These are phyloP conservation scores for Alternaria sp. DNA, from an alignment of 2,329 filamentous ascomycete genomes.

Conservation along the genomic window DNA sequence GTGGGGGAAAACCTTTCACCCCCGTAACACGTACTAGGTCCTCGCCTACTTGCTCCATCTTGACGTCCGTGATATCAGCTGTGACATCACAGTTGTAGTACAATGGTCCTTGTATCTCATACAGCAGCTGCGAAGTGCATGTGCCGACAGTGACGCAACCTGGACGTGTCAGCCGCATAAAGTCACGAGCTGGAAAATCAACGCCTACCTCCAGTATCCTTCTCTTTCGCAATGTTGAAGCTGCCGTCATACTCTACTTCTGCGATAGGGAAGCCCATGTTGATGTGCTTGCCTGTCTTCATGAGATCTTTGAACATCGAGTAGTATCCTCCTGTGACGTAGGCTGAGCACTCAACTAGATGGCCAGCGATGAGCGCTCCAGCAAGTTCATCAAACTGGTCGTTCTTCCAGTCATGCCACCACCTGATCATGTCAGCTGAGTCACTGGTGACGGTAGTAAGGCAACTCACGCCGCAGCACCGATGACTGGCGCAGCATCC, in stretches of 20 bases:
- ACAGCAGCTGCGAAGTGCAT: constrained; percentile 61
- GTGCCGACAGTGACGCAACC: constrained; percentile 56
- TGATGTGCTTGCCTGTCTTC: constrained; percentile 44
- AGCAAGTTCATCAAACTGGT: constrained; percentile 45
- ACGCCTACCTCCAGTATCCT: constrained; percentile 39
- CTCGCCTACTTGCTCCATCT: constrained; percentile 52
- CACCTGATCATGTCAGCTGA: constrained; percentile 51
- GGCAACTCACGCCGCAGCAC: constrained; percentile 50
- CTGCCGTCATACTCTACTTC: constrained; percentile 30
- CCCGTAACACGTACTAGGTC: constrained; percentile 52
- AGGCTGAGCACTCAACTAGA: constrained; percentile 52
- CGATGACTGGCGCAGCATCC: constrained; percentile 55
- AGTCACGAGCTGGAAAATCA: fast-evolving
- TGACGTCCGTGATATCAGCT: constrained; percentile 33
- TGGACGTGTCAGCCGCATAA: background rate
- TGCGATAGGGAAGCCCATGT: constrained; percentile 42
- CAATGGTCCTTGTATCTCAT: constrained; percentile 43
- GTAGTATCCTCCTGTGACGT: constrained; percentile 44
- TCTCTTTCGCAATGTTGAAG: constrained; percentile 43
- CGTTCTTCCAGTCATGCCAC: constrained; percentile 61
- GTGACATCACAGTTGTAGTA: constrained; percentile 59
- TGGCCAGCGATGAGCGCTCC: constrained; percentile 52
- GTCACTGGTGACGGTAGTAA: background rate
- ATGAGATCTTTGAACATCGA: constrained; percentile 51
- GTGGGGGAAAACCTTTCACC: constrained; percentile 56